Evolutionary conservation across 2,329 filamentous ascomycete genomes (phyloP).

Genomic region (Acrodontium crateriforme): DNA sequence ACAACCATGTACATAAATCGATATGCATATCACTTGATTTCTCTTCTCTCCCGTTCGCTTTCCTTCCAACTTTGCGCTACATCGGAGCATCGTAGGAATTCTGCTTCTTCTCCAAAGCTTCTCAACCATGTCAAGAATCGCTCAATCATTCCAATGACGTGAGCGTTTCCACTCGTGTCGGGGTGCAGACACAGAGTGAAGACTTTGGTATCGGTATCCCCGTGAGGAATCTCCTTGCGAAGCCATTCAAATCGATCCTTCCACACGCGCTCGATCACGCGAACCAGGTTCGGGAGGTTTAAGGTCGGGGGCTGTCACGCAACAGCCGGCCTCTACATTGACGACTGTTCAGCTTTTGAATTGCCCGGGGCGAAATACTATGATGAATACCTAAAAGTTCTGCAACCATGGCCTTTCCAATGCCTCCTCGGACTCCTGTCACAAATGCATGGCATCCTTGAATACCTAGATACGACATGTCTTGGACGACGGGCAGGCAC

Average conservation of each 20-base stretch:
- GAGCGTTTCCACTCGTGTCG: conserved; percentile 47
- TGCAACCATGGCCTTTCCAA: conserved; percentile 36
- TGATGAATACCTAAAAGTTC: conserved; percentile 37
- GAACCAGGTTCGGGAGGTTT: conserved; percentile 25
- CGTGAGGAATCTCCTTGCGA: conserved; percentile 23
- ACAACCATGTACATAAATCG: too few relatives aligned
- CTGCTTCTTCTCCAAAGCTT: conserved; percentile 30
- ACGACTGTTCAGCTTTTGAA: conserved; percentile 1
- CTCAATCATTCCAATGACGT: conserved; percentile 45
- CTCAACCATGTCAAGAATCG: conserved; percentile 38
- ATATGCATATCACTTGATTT: too few relatives aligned
- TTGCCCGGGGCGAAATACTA: background rate
- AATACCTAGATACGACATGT: conserved; percentile 34
- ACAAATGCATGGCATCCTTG: conserved; percentile 40
- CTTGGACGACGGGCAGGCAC: background rate
- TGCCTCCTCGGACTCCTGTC: conserved; percentile 39
- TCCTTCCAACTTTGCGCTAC: too few relatives aligned
- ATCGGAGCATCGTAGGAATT: conserved; percentile 34
- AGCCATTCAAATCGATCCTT: conserved; percentile 45
- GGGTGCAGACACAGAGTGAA: conserved; percentile 43
- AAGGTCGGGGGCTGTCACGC: conserved; percentile 40
- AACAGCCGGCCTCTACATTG: conserved; percentile 37
- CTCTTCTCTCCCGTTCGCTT: too few relatives aligned
- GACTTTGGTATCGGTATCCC: conserved; percentile 23
- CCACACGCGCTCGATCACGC: conserved; percentile 47